Conservation (phyloP, 2,329 filamentous ascomycete genomes). For the Dryadomyces quercus-mongolicae region DNA sequence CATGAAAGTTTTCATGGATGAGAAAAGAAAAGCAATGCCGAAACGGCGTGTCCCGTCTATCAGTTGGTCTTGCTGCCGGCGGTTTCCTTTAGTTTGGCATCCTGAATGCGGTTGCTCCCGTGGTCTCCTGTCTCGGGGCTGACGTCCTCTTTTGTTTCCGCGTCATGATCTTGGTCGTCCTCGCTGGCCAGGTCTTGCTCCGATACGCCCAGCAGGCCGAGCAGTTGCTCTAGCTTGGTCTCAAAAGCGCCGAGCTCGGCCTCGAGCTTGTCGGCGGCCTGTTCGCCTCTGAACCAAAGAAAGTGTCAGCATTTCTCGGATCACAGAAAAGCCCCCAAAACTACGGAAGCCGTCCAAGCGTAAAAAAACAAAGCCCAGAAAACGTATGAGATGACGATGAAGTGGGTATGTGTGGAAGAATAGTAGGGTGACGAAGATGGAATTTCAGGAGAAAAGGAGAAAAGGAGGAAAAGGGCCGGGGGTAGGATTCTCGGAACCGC, state of each 20-base stretch:
- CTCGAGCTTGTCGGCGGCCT: constrained; percentile 40
- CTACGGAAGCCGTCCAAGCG: background rate
- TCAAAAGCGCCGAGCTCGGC: constrained; percentile 39
- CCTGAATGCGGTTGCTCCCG: background rate
- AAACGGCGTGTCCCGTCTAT: too few species aligned
- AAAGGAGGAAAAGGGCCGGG: background rate
- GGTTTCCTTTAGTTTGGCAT: background rate
- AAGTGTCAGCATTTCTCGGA: background rate
- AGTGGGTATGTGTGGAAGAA: background rate
- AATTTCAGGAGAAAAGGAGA: background rate
- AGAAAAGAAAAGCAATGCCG: too few species aligned
- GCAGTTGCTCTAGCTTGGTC: constrained; percentile 40
- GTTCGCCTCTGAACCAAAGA: constrained; percentile 37
- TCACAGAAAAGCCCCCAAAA: background rate
- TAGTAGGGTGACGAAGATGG: too few species aligned
- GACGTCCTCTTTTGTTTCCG: background rate
- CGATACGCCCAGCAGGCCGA: constrained; percentile 31
- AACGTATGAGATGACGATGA: background rate
- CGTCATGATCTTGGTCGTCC: background rate
- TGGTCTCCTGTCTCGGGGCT: background rate
- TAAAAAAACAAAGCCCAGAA: background rate
- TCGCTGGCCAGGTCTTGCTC: constrained; percentile 4
- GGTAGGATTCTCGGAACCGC: too few species aligned
- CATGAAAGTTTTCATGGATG: too few species aligned
- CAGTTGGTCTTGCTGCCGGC: background rate